Conservation (phyloP, 306 rosid species). For the Carpinus viminea region DNA sequence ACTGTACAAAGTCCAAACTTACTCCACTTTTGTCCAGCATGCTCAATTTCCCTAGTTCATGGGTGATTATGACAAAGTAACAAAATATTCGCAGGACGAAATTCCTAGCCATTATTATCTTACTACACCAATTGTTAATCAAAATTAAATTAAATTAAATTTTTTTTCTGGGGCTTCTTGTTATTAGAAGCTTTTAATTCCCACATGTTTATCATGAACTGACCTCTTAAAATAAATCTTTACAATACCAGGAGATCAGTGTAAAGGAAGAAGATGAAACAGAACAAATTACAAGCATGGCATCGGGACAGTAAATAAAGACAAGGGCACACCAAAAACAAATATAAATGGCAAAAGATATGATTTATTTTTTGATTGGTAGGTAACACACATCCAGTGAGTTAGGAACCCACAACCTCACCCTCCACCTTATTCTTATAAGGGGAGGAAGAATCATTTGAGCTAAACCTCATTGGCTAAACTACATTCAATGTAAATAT, state of each 20-base stretch:
- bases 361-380: not conserved
- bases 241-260: too few species aligned
- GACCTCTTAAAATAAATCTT: not conserved
- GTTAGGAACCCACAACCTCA: not conserved
- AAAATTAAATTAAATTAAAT: too few species aligned
- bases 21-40: too few species aligned
- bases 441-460: not conserved
- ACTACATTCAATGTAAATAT: not conserved
- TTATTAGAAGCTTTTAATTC: not conserved
- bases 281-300: not conserved
- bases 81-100: not conserved
- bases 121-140: not conserved
- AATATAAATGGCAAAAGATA: not conserved
- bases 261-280: not conserved
- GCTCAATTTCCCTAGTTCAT: too few species aligned
- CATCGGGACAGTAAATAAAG: not conserved
- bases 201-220: not conserved
- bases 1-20: too few species aligned
- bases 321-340: not conserved
- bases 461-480: not conserved
- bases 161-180: not conserved
- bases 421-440: not conserved
- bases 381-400: not conserved
- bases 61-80: not conserved
- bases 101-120: not conserved